These are phyloP conservation scores for Coleophoma cylindrospora DNA, from an alignment of 2,329 filamentous ascomycete species.

Conservation along the genomic window DNA sequence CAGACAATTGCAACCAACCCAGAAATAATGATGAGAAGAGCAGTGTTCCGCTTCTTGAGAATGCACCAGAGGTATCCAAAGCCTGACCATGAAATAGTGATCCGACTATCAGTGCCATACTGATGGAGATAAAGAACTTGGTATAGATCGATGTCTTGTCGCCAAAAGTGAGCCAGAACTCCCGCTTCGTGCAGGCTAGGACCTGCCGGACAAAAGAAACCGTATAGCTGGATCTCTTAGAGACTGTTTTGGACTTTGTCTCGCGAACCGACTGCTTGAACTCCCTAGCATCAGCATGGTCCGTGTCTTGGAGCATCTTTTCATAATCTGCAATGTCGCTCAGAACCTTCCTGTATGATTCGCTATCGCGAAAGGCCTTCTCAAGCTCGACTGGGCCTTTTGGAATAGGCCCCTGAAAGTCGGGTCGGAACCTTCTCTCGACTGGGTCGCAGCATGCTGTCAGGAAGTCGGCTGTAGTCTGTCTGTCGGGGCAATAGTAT, in stretches of 20 bases:
- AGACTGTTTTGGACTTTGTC: conserved; percentile 62
- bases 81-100: conserved; percentile 71
- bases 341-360: conserved; percentile 54
- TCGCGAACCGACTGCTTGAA: conserved; percentile 63
- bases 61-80: conserved; percentile 54
- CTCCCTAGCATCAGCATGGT: conserved; percentile 54
- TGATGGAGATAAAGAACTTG: conserved; percentile 74
- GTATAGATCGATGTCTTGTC: conserved; percentile 72
- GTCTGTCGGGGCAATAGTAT: conserved; percentile 45
- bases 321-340: conserved; percentile 59
- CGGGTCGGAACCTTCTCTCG: conserved; percentile 61
- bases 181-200: conserved; percentile 60
- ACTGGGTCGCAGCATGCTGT: conserved; percentile 71
- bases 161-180: conserved; percentile 74
- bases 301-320: conserved; percentile 46
- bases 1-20: conserved; percentile 68
- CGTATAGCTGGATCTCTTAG: conserved; percentile 70
- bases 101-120: conserved; percentile 70
- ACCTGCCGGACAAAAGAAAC: conserved; percentile 72
- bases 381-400: conserved; percentile 60
- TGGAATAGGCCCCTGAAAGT: conserved; percentile 52
- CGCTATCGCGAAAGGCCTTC: conserved; percentile 59
- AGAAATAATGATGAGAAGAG: conserved; percentile 67
- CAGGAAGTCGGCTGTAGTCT: conserved; percentile 74
- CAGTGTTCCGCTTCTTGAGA: conserved; percentile 55